Base-by-base conservation (phyloP, 2,329 filamentous ascomycete genomes). In the Fusarium algeriense region DNA sequence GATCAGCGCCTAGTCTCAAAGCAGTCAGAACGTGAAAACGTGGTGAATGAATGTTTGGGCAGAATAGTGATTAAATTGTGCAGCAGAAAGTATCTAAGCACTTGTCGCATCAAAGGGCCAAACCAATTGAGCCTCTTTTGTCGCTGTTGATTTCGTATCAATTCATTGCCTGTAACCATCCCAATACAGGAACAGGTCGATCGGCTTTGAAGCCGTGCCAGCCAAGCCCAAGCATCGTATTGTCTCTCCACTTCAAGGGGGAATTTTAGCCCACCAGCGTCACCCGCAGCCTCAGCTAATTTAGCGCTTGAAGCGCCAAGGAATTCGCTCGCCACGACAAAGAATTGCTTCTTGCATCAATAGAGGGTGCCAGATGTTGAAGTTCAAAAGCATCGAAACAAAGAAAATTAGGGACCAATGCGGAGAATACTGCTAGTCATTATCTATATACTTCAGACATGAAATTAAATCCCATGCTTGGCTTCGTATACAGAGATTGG, bases 231-330 rank as follows among this genome's bases (percentile, higher is more conserved):
- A n/a, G 40, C 7, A 41, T 53, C 23, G 48, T 14, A 35, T 52
- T 15, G 20, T n/a, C 41, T 66, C 67, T 57, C 70, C 70, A 71
- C 70, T 71, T 43, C 62, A 68, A 73, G 70, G 70, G 65, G 40
- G 52, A 67, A 15, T 37, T 20, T 4, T 17, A 55, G n/a, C 41
- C 62, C 60, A 55, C 50, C 66, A 43, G 32, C 53, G 40, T 62
- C 64, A n/a, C 28, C 55, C 38, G 30, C 46, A 43, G 69, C 54
- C 28, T 28, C 65, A 70, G 55, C 69, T 60, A 70, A 58, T 67
- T 63, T 67, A 67, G 64, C 49, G 64, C 17, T 26, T 55, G 45
- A n/a, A 38, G 38, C 44, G 48, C 63, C 63, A 67, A 67, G 56
- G 64, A 46, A 67, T 57, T 67, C 28, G 38, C 49, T 37, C n/a